Evolutionary conservation across 2,329 filamentous ascomycete genomes (phyloP), one percentile per base, ranked within the genome.

Genomic region (Phialemonium atrogriseum): DNA sequence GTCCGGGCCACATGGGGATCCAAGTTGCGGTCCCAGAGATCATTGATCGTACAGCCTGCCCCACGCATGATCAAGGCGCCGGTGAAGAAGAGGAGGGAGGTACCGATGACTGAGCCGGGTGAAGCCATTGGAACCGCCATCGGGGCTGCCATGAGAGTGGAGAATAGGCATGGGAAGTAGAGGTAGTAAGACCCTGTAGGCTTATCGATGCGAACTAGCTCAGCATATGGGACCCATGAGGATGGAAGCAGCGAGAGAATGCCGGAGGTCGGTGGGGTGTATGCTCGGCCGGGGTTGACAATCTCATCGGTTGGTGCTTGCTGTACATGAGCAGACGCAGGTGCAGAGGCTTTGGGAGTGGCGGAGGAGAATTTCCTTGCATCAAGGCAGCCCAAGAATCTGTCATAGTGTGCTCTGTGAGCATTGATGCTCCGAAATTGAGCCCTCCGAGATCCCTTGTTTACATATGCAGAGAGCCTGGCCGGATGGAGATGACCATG

Each of bases 21-120:
- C 11, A 94, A 77, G 45, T 91, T 83, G 33, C 84, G 76, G 56
- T 94, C 87, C 82, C 85, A 88, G 30, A 93, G 74, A 52, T 94
- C 87, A 52, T 94, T 94, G 59, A 93, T 86, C 12, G 82, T 82
- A 56, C 87, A 94, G 31, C 85, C 85, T 13, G 85, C 84, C 29
- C 87, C 83, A 38, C 87, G 81, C 83, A 94, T 91, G 43, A 94
- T 71, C 26, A 93, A 54, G 4, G 84, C 82, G 30, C 85, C 86
- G 2, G 75, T 66, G 47, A 82, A 73, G 59, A 93, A 91, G 28
- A 91, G 70, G 3, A 72, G 49, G 2, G 72, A 70, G 0, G 80
- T 86, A 29, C 74, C 69, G 18, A 81, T 43, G 12, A 85, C 75
- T 10, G 77, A 64, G 5, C 64, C 51, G 0, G 81, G 75, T 1